Conservation (phyloP, 106 monocot species). For the Acanthochlamys bracteata region DNA sequence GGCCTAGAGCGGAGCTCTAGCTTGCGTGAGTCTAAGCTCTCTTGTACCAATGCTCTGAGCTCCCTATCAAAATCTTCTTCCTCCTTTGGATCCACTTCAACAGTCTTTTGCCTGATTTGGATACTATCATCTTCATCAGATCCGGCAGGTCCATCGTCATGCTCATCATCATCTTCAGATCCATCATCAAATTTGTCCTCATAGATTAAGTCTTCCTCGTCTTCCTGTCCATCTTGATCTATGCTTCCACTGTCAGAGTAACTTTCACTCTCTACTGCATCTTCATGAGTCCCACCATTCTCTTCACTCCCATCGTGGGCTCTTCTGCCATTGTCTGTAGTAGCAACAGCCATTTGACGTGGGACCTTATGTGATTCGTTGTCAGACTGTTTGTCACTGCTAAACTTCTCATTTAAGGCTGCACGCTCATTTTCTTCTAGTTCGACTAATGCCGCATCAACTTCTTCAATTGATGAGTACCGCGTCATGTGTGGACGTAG, state of each 20-base stretch:
- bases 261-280: conserved; percentile 72
- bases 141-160: conserved; percentile 37
- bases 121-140: conserved; percentile 85
- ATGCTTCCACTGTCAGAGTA: conserved; percentile 80
- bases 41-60: conserved; percentile 77
- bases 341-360: background rate
- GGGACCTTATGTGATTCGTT: conserved; percentile 43
- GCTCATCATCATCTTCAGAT: conserved; percentile 68
- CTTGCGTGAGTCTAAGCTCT: conserved; percentile 86
- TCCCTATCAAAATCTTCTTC: conserved; percentile 90
- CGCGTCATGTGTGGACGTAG: conserved; percentile 80
- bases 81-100: conserved; percentile 73
- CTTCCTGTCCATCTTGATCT: conserved; percentile 48
- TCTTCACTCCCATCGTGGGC: conserved; percentile 37
- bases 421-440: conserved; percentile 67
- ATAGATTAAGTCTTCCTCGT: conserved; percentile 56
- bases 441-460: conserved; percentile 57
- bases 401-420: conserved; percentile 30
- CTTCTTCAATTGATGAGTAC: conserved; percentile 73
- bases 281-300: conserved; percentile 48
- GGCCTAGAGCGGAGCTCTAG: conserved; percentile 63
- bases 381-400: conserved; percentile 49
- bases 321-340: conserved; percentile 31
- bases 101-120: conserved; percentile 61
- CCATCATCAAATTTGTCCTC: conserved; percentile 70